Base-by-base conservation (phyloP, 768 basidiomycete genomes). In the Cystofilobasidium bisporidii region DNA sequence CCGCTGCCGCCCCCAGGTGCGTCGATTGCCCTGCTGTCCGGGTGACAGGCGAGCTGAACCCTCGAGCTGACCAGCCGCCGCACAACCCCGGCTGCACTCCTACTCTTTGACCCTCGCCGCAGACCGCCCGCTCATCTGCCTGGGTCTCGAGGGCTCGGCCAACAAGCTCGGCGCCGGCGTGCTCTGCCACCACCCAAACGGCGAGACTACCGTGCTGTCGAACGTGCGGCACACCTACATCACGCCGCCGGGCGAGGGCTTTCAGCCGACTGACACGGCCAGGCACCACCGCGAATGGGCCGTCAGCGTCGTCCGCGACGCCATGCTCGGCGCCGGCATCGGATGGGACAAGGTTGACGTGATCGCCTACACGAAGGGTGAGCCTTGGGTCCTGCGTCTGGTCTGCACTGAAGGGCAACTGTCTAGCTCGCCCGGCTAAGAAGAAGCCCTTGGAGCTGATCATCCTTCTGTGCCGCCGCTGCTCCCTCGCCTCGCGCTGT, bases 171-270 rank as follows among this genome's bases (percentile, higher is more conserved):
- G 96, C 15, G 89, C 87, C 24, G 96, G 96, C 14, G 81, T 98
- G 59, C 89, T 98, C 77, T 84, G 84, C 72, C 96, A 99, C 75
- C 80, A 81, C 22, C 80, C 83, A 28, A 65, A 73, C 20, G 63
- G 55, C 8, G 3, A 11, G 18, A 64, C 68, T 4, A 65, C 56
- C 12, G 89, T 97, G 18, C 82, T 97, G 9, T 88, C 91, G 28
- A 99, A 99, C 73, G 81, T 97, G 70, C 84, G 96, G 71, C 96
- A 97, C 73, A 99, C 96, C n/a, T 97, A 98, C 76, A 89, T 98
- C 72, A 98, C 96, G 2, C 96, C 96, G 8, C 91, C 94, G 3
- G 96, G 96, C 2, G 91, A 98, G 79, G 96, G 96, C 0, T 99
- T 99, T 75, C 85, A 94, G 61, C 96, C 96, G 15, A 82, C 88